Conservation (phyloP, 805 yeast species). For the Saccharomyces mikatae region DNA sequence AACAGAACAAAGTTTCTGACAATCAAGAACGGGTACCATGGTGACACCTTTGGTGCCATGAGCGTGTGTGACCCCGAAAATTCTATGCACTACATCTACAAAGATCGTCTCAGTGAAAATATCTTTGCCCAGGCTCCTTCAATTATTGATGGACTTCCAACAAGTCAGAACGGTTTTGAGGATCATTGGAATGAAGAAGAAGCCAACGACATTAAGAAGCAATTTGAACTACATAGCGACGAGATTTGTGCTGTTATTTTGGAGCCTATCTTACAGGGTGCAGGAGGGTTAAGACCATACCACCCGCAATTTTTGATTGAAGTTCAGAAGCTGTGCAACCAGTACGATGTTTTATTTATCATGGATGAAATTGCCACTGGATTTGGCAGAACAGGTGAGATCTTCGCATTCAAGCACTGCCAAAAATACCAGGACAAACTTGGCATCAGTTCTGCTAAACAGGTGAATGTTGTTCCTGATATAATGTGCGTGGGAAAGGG, state of each 20-base stretch:
- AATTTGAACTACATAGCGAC: slow-evolving; percentile 25
- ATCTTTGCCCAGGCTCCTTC: slow-evolving; percentile 25
- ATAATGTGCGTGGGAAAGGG: slow-evolving; percentile 23
- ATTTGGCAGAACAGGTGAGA: slow-evolving; percentile 32
- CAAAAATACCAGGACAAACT: slow-evolving; percentile 8
- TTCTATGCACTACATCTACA: slow-evolving; percentile 29
- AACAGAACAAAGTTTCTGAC: slow-evolving; percentile 24
- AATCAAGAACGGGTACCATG: slow-evolving; percentile 33
- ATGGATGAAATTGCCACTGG: slow-evolving; percentile 35
- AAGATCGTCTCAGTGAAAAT: slow-evolving; percentile 25
- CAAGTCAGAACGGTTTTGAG: slow-evolving; percentile 5
- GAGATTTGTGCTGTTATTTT: slow-evolving; percentile 31
- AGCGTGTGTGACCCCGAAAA: slow-evolving; percentile 32
- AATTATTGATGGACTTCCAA: slow-evolving; percentile 10
- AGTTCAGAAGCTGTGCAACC: slow-evolving; percentile 29
- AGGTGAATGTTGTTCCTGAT: slow-evolving; percentile 20
- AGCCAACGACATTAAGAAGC: slow-evolving; percentile 21
- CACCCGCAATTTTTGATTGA: slow-evolving; percentile 28
- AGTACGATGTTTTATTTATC: slow-evolving; percentile 28
- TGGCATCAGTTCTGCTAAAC: slow-evolving; percentile 6
- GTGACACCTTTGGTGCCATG: slow-evolving; percentile 35
- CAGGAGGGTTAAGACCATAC: slow-evolving; percentile 34
- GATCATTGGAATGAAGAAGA: slow-evolving; percentile 21
- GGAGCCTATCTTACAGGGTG: slow-evolving; percentile 35
- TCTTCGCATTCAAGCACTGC: slow-evolving; percentile 32